Conservation (phyloP, 2,329 filamentous ascomycete species). For the Parafenestella ontariensis region DNA sequence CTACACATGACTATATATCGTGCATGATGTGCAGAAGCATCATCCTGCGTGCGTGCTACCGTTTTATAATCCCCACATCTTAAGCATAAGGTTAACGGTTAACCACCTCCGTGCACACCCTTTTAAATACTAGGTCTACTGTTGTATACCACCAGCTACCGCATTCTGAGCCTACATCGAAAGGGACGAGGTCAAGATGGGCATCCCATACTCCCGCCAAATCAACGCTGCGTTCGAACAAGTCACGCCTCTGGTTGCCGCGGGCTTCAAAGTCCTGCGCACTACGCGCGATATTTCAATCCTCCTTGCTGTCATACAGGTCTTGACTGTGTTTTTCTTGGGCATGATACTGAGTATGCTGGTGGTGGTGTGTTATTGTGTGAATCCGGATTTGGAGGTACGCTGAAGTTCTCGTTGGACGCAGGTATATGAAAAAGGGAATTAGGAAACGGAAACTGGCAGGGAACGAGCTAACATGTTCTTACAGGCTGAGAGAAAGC, state of each 20-base stretch:
- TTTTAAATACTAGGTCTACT: background rate
- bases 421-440: too few relatives aligned
- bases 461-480: background rate
- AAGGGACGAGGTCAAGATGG: conserved; percentile 48
- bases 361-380: conserved; percentile 52
- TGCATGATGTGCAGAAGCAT: background rate
- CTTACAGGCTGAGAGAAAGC: conserved; percentile 46
- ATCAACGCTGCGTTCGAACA: conserved; percentile 61
- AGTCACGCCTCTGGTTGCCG: conserved; percentile 60
- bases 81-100: too few relatives aligned
- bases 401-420: conserved; percentile 1
- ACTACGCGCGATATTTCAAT: conserved; percentile 60
- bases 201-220: conserved; percentile 60
- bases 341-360: conserved; percentile 49
- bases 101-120: too few relatives aligned
- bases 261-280: conserved; percentile 57
- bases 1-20: background rate
- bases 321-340: conserved; percentile 54
- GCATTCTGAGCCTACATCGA: too few relatives aligned
- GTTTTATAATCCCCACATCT: too few relatives aligned
- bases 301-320: conserved; percentile 56
- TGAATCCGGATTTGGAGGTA: conserved; percentile 57
- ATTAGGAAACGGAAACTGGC: too few relatives aligned
- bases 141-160: too few relatives aligned
- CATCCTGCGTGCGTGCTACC: too few relatives aligned